Evolutionary conservation across 768 basidiomycete species (phyloP).

Genomic region (Dioszegia hungarica): DNA sequence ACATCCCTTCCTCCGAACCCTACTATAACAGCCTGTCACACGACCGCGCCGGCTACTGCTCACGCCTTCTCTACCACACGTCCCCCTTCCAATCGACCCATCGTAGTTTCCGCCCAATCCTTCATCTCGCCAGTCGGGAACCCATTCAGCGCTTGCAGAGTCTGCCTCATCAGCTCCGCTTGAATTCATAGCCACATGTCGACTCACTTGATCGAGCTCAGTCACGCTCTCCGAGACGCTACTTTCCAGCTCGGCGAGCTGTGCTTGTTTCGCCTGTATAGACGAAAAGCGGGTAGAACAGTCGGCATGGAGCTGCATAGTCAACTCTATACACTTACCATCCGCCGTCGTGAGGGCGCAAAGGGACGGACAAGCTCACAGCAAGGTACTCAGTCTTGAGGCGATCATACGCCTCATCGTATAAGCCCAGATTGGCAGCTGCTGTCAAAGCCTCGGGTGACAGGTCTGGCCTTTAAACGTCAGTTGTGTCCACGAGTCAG

Average conservation of each 20-base stretch:
- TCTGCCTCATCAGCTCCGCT: slow-evolving; percentile 9
- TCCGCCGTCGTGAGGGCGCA: no score
- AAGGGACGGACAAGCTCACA: slow-evolving; percentile 10
- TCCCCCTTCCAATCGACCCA: slow-evolving; percentile 18
- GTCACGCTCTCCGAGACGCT: slow-evolving; percentile 29
- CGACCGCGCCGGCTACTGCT: background rate
- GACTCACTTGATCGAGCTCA: slow-evolving; percentile 40
- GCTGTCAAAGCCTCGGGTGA: slow-evolving; percentile 38
- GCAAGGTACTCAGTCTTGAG: slow-evolving; percentile 39
- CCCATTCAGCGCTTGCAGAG: slow-evolving; percentile 18
- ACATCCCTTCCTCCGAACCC: no score
- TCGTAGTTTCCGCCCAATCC: slow-evolving; percentile 16
- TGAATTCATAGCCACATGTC: background rate
- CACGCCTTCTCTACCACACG: slow-evolving; percentile 3
- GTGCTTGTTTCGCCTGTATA: slow-evolving; percentile 24
- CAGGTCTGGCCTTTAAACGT: slow-evolving; percentile 31
- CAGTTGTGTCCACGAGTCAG: background rate
- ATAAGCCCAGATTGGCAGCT: slow-evolving; percentile 40
- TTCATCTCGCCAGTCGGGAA: slow-evolving; percentile 24
- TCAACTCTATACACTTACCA: background rate
- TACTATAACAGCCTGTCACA: background rate
- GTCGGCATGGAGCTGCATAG: slow-evolving; percentile 26
- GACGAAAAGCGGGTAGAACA: slow-evolving; percentile 23
- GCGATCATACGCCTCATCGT: slow-evolving; percentile 38
- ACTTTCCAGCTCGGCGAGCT: slow-evolving; percentile 23